Evolutionary conservation across 352 stramenopile genomes (phyloP).

Genomic region (Phytopythium litorale): DNA sequence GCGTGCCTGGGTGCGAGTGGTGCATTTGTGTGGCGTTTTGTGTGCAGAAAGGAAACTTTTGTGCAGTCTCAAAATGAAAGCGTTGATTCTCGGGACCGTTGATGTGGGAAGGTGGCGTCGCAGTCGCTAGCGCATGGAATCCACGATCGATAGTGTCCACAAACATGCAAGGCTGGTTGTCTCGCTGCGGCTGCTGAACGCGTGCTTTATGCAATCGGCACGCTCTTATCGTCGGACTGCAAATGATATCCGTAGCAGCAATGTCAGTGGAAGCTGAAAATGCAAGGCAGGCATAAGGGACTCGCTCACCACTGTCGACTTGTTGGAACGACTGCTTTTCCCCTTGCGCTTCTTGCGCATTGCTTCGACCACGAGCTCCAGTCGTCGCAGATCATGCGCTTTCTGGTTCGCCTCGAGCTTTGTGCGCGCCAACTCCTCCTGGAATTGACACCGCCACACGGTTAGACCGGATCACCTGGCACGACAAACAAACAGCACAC

Average conservation of each 20-base stretch:
- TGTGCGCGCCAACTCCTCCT: slow-evolving; percentile 46
- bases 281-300: background rate
- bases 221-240: slow-evolving; percentile 8
- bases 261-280: background rate
- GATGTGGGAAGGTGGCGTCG: too few relatives aligned
- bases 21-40: too few relatives aligned
- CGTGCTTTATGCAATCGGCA: background rate
- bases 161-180: too few relatives aligned
- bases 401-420: slow-evolving; percentile 54
- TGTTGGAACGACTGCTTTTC: slow-evolving; percentile 18
- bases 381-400: slow-evolving; percentile 32
- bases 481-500: background rate
- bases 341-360: slow-evolving; percentile 33
- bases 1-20: too few relatives aligned
- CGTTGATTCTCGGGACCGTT: too few relatives aligned
- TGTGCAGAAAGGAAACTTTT: too few relatives aligned
- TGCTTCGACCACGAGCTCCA: slow-evolving; percentile 42
- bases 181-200: too few relatives aligned
- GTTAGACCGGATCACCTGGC: background rate
- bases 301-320: background rate
- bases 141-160: too few relatives aligned
- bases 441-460: background rate
- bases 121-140: too few relatives aligned
- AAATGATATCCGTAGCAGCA: background rate
- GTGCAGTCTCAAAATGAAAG: too few relatives aligned